Evolutionary conservation across 208 protist species (phyloP).

Genomic region (Acanthamoeba triangularis): DNA sequence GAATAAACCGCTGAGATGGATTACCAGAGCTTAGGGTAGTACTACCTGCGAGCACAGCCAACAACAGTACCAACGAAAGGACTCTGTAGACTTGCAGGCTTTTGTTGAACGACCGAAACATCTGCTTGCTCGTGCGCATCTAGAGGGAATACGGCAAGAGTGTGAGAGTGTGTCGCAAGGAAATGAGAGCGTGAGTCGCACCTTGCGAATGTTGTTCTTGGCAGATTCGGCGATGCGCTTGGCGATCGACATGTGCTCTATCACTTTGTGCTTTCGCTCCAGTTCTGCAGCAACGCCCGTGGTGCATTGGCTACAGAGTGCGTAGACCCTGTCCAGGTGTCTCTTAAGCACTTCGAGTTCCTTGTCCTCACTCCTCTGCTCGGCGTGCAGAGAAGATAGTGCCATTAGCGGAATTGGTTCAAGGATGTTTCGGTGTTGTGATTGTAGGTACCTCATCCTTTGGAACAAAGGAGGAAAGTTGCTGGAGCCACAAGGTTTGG

Average conservation of each 20-base stretch:
- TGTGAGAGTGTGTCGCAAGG: neutral
- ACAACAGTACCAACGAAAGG: neutral
- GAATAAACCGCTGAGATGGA: neutral
- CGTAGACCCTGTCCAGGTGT: constrained; percentile 8
- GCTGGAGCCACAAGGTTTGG: constrained; percentile 30
- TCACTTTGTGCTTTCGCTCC: constrained; percentile 20
- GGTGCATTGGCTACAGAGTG: neutral
- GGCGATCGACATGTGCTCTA: constrained; percentile 27
- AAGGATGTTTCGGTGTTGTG: neutral
- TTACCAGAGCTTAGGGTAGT: neutral
- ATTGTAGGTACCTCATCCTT: neutral
- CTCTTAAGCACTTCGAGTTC: constrained; percentile 14
- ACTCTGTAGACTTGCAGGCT: neutral
- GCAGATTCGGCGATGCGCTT: neutral
- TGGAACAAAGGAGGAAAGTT: neutral
- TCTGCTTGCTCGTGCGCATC: constrained; percentile 26
- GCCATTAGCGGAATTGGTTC: neutral
- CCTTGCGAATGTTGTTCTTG: constrained; percentile 47
- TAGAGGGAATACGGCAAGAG: neutral
- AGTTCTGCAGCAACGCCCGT: neutral
- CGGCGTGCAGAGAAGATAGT: neutral
- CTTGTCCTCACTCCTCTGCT: constrained; percentile 27
- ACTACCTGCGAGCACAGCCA: neutral
- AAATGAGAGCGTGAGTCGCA: neutral
- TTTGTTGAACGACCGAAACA: neutral